Evolutionary conservation across 495 filamentous ascomycete genomes (phyloP).

Genomic region (Physcia stellaris): DNA sequence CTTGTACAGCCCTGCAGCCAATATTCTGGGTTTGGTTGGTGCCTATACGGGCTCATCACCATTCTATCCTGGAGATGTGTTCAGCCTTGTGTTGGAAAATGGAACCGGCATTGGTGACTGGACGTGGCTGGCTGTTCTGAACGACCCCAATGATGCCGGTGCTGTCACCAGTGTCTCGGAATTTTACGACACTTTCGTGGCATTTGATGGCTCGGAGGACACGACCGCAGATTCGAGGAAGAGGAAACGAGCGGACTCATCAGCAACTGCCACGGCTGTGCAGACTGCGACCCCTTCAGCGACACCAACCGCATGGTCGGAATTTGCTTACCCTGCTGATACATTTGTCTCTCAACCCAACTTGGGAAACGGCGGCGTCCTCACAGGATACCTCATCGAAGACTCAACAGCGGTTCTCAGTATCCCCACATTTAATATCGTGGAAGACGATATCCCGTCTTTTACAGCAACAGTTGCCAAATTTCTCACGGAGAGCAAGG

Average conservation of each 20-base stretch:
- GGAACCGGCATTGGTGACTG: constrained; percentile 16
- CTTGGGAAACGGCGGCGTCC: constrained; percentile 22
- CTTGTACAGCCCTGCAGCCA: constrained; percentile 27
- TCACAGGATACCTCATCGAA: constrained; percentile 33
- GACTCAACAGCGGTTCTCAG: constrained; percentile 31
- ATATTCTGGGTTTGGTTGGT: constrained; percentile 26
- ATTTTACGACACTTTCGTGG: constrained; percentile 36
- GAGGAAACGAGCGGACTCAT: not conserved
- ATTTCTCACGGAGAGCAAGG: constrained; percentile 27
- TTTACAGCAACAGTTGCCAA: constrained; percentile 26
- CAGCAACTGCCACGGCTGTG: not conserved
- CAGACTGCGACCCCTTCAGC: not conserved
- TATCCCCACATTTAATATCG: constrained; percentile 32
- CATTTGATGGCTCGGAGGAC: constrained; percentile 15
- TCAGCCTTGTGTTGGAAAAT: constrained; percentile 29
- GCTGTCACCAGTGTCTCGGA: constrained; percentile 34
- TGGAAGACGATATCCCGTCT: constrained; percentile 17
- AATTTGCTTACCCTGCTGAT: constrained; percentile 19
- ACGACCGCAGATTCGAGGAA: not conserved
- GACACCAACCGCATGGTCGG: constrained; percentile 15
- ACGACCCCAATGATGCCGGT: constrained; percentile 21
- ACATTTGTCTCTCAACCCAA: constrained; percentile 23
- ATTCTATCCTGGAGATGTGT: constrained; percentile 34
- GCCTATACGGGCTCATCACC: constrained; percentile 23
- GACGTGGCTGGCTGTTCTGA: constrained; percentile 27